A percentile compares a stretch with the other conserved stretches of the same genome.
phyloP scores from a whole-genome alignment of 1,139 yeast genomes.

The Diutina scorzettiae region DNA sequence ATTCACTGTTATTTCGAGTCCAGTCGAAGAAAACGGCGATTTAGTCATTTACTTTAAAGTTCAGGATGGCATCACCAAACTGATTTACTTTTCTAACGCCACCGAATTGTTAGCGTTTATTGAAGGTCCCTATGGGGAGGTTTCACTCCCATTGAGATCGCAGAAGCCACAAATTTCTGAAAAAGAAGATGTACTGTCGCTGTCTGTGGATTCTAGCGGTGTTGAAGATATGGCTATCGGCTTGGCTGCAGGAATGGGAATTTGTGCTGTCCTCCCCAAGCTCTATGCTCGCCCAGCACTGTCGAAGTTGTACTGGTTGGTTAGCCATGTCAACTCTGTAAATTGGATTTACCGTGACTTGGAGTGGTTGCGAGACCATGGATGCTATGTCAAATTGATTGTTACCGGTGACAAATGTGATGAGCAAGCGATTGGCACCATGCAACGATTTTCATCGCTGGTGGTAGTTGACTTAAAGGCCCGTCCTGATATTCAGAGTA shows the following conservation, averaged over 20 bases:
- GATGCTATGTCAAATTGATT: neutral
- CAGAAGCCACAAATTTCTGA: neutral
- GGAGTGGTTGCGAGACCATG: conserved; percentile 7
- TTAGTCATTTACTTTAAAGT: conserved; percentile 10
- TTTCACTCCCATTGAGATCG: conserved; percentile 2
- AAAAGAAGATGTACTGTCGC: neutral
- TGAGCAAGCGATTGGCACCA: neutral
- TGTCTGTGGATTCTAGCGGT: neutral
- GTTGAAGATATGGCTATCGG: conserved; percentile 9
- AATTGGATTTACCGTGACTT: conserved; percentile 8
- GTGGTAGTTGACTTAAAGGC: neutral
- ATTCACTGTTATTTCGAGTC: conserved; percentile 10
- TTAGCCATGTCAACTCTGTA: conserved; percentile 9
- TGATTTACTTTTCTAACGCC: conserved; percentile 8
- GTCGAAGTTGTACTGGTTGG: conserved; percentile 9
- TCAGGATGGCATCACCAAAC: conserved; percentile 9
- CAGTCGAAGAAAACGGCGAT: conserved; percentile 8
- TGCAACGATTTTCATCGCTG: neutral
- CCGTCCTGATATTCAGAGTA: neutral
- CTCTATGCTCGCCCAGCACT: conserved; percentile 7
- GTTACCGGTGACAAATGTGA: neutral
- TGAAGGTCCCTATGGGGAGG: conserved; percentile 11
- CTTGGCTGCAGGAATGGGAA: conserved; percentile 11
- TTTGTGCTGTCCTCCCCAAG: conserved; percentile 10
- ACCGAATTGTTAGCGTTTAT: conserved; percentile 10